Percentiles rank a stretch among this genome's conserved stretches.
phyloP scores from a whole-genome alignment of 345 rosid species.

The Streptanthus diversifolius region DNA sequence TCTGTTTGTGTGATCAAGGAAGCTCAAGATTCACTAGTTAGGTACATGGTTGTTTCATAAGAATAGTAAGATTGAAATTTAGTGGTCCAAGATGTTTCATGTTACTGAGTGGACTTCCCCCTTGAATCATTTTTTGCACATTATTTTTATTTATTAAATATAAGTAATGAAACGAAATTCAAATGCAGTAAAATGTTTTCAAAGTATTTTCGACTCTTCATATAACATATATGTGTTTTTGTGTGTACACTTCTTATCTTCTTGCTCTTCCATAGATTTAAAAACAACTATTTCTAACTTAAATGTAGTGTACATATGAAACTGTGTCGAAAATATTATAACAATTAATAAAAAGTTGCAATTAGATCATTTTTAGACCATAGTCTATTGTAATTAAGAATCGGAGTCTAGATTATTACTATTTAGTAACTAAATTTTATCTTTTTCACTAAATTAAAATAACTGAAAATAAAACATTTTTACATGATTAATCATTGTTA shows the following conservation, averaged over 20 bases:
- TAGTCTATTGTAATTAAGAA: background rate
- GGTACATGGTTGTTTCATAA: conserved; percentile 29
- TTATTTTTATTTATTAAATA: background rate
- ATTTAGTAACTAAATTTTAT: too few relatives aligned
- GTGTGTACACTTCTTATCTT: background rate
- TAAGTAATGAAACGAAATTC: background rate
- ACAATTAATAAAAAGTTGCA: background rate
- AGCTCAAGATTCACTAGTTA: conserved; percentile 18
- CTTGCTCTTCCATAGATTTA: background rate
- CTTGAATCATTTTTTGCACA: background rate
- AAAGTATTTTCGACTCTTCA: background rate
- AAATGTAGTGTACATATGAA: background rate
- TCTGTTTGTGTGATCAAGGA: conserved; percentile 9
- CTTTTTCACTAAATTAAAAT: too few relatives aligned
- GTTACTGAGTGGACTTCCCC: conserved; percentile 13
- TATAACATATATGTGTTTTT: background rate
- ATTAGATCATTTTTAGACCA: background rate
- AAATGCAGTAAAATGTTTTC: background rate
- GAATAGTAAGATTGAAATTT: conserved; percentile 21
- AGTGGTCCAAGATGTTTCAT: conserved; percentile 29
- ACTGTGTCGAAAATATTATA: background rate
- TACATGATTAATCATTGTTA: too few relatives aligned
- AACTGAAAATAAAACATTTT: too few relatives aligned
- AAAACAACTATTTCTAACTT: background rate
- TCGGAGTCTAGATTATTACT: too few relatives aligned